These are phyloP conservation scores for Linum lewisii DNA, from an alignment of 345 rosid genomes.

Conservation along the genomic window DNA sequence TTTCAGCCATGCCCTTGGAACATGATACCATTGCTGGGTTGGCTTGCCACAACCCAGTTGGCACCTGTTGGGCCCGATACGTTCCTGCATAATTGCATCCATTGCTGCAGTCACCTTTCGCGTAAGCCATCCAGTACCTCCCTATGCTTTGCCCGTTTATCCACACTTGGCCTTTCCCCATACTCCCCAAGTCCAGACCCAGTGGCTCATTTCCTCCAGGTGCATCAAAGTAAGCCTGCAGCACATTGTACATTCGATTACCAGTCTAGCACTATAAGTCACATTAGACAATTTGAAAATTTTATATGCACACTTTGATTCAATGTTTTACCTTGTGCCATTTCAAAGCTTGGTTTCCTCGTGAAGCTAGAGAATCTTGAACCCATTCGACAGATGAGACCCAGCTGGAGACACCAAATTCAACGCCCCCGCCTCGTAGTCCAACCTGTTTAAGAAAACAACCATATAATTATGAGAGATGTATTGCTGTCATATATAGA, in stretches of 20 bases:
- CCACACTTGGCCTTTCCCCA: slow-evolving; percentile 23
- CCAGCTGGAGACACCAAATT: slow-evolving; percentile 9
- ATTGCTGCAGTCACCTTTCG: slow-evolving; percentile 16
- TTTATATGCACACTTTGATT: too few species aligned
- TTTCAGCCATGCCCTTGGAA: not conserved
- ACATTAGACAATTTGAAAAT: too few species aligned
- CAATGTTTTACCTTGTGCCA: slow-evolving; percentile 16
- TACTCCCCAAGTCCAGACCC: slow-evolving; percentile 18
- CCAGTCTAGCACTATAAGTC: too few species aligned
- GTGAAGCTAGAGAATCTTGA: not conserved
- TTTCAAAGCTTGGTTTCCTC: slow-evolving; percentile 11
- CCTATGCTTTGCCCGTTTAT: slow-evolving; percentile 19
- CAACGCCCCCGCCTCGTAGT: slow-evolving; percentile 18
- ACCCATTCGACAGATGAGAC: slow-evolving; percentile 8
- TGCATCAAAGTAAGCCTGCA: slow-evolving; percentile 18
- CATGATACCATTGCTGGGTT: slow-evolving; percentile 17
- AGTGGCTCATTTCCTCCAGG: slow-evolving; percentile 19
- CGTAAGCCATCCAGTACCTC: slow-evolving; percentile 17
- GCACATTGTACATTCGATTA: not conserved
- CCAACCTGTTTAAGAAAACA: slow-evolving; percentile 17
- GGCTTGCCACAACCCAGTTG: slow-evolving; percentile 23
- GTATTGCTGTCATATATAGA: not conserved
- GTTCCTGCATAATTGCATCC: slow-evolving; percentile 16
- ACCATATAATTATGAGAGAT: too few species aligned
- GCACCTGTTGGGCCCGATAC: slow-evolving; percentile 12